These are phyloP conservation scores for Ogataea populi-albae DNA, from an alignment of 805 yeast species.

Conservation along the genomic window DNA sequence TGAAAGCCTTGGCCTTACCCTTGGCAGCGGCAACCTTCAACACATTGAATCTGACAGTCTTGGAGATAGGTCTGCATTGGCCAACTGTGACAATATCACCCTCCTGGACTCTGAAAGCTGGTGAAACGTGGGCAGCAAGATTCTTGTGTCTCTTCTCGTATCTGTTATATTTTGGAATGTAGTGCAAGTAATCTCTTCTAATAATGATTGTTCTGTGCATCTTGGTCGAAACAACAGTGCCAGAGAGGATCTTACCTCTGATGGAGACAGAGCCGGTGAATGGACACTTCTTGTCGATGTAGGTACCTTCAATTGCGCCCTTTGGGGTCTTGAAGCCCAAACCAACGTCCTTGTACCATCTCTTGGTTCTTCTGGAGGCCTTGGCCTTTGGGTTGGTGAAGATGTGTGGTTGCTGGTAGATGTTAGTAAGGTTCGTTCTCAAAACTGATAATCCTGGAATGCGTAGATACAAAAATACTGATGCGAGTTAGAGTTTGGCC, in stretches of 20 bases:
- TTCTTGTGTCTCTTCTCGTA: conserved; percentile 99
- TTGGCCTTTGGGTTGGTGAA: conserved; percentile 99
- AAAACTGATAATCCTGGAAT: too few relatives aligned
- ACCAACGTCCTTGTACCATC: conserved; percentile 99
- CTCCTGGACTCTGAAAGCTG: conserved; percentile 99
- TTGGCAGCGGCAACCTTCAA: conserved; percentile 88
- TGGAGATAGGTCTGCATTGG: conserved; percentile 99
- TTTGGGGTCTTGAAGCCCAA: conserved; percentile 99
- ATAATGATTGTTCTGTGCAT: conserved; percentile 99
- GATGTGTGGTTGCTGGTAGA: conserved; percentile 95
- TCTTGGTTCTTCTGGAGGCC: conserved; percentile 98
- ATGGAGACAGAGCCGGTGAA: conserved; percentile 94
- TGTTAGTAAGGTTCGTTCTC: conserved; percentile 13
- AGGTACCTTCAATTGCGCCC: conserved; percentile 96
- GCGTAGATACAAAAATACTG: too few relatives aligned
- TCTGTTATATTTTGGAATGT: conserved; percentile 99
- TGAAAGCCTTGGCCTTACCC: conserved; percentile 90
- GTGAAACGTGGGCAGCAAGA: conserved; percentile 99
- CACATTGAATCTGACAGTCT: conserved; percentile 99
- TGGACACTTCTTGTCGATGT: conserved; percentile 99
- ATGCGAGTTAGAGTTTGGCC: too few relatives aligned
- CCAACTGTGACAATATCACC: conserved; percentile 99
- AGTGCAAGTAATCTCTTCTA: conserved; percentile 99
- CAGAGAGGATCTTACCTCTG: conserved; percentile 99
- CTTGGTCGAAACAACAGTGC: conserved; percentile 99